These are phyloP conservation scores for Solanum sparsipilum DNA, from an alignment of 257 asterid genomes.

Conservation along the genomic window DNA sequence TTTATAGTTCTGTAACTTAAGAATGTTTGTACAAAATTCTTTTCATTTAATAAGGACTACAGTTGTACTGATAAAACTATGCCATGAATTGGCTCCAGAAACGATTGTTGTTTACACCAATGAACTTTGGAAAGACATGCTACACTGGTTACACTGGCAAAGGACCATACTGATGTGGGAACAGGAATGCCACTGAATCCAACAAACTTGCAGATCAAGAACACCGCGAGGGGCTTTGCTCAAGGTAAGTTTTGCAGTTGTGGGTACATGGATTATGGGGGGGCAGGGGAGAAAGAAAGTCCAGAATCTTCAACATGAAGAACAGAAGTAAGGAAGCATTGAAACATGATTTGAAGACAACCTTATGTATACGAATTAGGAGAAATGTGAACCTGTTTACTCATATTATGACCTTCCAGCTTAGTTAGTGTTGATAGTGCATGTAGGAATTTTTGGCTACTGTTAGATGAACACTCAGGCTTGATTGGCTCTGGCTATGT, in stretches of 20 bases:
- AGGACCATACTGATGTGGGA: not conserved
- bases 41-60: not conserved
- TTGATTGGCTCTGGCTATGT: not conserved
- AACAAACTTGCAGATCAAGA: not conserved
- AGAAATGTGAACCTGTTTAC: not conserved
- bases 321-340: not conserved
- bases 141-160: not conserved
- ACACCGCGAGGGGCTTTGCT: not conserved
- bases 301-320: not conserved
- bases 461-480: not conserved
- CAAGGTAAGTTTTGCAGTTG: not conserved
- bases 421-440: not conserved
- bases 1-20: not conserved
- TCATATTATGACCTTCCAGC: not conserved
- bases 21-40: not conserved
- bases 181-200: not conserved
- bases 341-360: not conserved
- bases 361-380: not conserved
- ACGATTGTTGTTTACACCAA: not conserved
- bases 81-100: not conserved
- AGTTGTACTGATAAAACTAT: not conserved
- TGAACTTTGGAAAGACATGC: not conserved
- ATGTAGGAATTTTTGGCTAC: not conserved
- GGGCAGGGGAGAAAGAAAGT: not conserved
- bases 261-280: not conserved